phyloP scores from a whole-genome alignment of 768 basidiomycete genomes.

The Agaricus subrufescens region DNA sequence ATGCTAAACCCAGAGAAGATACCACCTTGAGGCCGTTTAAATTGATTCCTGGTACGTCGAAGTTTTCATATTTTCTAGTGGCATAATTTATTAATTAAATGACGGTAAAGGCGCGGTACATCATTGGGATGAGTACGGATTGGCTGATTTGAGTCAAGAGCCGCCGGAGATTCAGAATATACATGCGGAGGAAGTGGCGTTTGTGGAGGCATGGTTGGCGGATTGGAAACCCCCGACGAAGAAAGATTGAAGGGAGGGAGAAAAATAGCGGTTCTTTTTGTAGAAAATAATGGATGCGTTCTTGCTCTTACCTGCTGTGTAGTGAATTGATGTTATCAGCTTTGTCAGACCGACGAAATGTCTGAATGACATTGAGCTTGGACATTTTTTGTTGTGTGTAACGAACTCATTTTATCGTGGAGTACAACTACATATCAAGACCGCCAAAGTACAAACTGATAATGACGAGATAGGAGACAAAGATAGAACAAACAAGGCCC shows the following conservation, averaged over 20 bases:
- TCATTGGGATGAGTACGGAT: slow-evolving; percentile 75
- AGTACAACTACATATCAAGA: no score
- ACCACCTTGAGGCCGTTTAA: slow-evolving; percentile 79
- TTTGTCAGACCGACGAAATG: no score
- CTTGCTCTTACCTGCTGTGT: no score
- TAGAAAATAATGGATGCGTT: background rate
- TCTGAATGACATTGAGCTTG: no score
- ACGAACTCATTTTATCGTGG: no score
- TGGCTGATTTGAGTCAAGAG: slow-evolving; percentile 53
- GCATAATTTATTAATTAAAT: background rate
- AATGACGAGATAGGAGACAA: no score
- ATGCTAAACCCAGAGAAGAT: slow-evolving; percentile 65
- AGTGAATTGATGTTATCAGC: no score
- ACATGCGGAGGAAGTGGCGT: slow-evolving; percentile 74
- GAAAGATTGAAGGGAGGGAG: slow-evolving; percentile 6
- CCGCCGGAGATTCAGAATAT: slow-evolving; percentile 77
- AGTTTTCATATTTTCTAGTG: background rate
- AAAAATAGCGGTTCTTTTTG: background rate
- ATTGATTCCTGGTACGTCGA: slow-evolving; percentile 69
- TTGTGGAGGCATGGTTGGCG: slow-evolving; percentile 72
- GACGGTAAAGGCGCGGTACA: slow-evolving; percentile 58
- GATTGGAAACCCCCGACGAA: slow-evolving; percentile 34
- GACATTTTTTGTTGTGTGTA: no score
- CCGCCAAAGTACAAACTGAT: no score
- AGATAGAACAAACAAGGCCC: no score